These are phyloP conservation scores for Saccharum hybrid DNA, from an alignment of 202 grass and related monocot species.

Conservation along the genomic window DNA sequence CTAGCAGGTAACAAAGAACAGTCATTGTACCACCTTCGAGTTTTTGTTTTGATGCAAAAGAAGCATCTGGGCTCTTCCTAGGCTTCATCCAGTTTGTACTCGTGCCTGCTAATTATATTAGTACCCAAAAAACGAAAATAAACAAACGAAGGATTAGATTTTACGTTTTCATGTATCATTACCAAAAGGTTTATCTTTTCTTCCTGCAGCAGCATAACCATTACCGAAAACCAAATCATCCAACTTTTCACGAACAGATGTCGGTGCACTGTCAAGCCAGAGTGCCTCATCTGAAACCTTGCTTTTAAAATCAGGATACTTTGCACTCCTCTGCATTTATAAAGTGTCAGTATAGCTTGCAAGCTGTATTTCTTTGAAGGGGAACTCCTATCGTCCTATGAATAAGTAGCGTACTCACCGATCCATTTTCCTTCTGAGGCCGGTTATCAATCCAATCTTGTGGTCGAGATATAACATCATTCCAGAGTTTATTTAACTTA, in stretches of 20 bases:
- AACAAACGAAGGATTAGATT: not conserved
- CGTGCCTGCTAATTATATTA: constrained; percentile 26
- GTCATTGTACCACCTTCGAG: constrained; percentile 39
- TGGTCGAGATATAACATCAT: constrained; percentile 69
- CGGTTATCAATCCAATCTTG: constrained; percentile 76
- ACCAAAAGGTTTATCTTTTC: not conserved
- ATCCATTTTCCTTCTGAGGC: constrained; percentile 62
- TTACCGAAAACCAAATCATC: constrained; percentile 55
- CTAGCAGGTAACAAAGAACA: constrained; percentile 7
- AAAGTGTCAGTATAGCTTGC: constrained; percentile 9
- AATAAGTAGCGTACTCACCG: constrained; percentile 50
- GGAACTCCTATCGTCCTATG: not conserved
- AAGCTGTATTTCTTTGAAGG: constrained; percentile 10
- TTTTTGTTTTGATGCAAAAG: constrained; percentile 34
- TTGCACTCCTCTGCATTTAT: constrained; percentile 52
- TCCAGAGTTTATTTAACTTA: constrained; percentile 58
- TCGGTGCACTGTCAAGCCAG: constrained; percentile 63
- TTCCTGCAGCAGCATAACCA: constrained; percentile 15
- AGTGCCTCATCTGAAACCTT: constrained; percentile 52
- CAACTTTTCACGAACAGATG: constrained; percentile 48
- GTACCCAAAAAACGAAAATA: not conserved
- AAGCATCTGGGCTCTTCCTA: constrained; percentile 37
- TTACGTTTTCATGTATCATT: constrained; percentile 22
- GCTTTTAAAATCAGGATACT: constrained; percentile 75
- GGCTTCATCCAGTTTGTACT: constrained; percentile 26